Evolutionary conservation across 1,284 basidiomycete genomes (phyloP).

Genomic region (Ustilago loliicola): DNA sequence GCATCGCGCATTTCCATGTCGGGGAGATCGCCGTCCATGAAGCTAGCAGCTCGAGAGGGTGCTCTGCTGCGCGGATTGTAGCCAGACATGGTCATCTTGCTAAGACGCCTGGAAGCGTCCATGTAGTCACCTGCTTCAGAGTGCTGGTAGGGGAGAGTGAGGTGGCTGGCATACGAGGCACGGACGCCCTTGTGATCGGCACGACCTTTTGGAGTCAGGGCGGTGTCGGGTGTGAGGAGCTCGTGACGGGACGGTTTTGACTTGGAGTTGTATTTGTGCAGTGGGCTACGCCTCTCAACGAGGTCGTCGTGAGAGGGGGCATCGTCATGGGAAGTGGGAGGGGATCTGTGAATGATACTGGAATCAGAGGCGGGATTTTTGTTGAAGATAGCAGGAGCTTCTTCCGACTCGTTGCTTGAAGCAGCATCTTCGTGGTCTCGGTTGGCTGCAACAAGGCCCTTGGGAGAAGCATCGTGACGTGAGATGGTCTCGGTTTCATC

Average conservation of each 20-base stretch:
- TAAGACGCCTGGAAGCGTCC: constrained; percentile 34
- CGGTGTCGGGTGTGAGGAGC: constrained; percentile 26
- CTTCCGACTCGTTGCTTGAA: constrained; percentile 32
- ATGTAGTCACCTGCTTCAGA: constrained; percentile 41
- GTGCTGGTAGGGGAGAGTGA: constrained; percentile 46
- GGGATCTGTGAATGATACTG: constrained; percentile 42
- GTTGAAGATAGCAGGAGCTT: constrained; percentile 37
- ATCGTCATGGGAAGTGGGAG: constrained; percentile 50
- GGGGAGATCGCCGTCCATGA: constrained; percentile 22
- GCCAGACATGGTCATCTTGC: constrained; percentile 39
- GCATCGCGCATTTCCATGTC: constrained; percentile 32
- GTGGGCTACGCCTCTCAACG: constrained; percentile 16
- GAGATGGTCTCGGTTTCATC: constrained; percentile 31
- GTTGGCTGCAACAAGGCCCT: constrained; percentile 7
- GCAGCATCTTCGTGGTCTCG: constrained; percentile 9
- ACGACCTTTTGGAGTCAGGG: constrained; percentile 27
- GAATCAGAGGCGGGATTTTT: constrained; percentile 24
- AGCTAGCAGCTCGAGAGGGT: constrained; percentile 34
- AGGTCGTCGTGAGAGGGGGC: constrained; percentile 10
- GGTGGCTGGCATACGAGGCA: constrained; percentile 38
- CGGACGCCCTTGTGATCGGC: constrained; percentile 23
- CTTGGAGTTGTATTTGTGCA: constrained; percentile 11
- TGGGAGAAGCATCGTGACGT: constrained; percentile 5
- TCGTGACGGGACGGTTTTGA: constrained; percentile 17
- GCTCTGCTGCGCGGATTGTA: constrained; percentile 19